Base-by-base conservation (phyloP, 2,329 filamentous ascomycete genomes). In the Zymoseptoria passerinii region DNA sequence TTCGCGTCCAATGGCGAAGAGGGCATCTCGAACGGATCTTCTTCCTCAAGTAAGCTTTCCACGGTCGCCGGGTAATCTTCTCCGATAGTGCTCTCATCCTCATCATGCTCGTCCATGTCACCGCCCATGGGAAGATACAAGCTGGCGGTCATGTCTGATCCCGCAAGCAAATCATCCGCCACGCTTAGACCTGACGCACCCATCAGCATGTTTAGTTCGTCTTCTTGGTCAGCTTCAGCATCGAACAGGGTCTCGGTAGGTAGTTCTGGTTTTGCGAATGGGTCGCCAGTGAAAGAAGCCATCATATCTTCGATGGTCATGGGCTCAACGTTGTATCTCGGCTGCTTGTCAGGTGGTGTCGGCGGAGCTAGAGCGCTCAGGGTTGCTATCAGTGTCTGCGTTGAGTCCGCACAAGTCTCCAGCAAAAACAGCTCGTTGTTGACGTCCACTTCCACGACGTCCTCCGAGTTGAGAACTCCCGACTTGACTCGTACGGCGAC, bases 361-460 rank as follows among this genome's bases (percentile, higher is more conserved):
- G 94, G 92, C 4, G 92, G 94, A 44, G 86, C 85, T 4, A 99
- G 79, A 0, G 88, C 91, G 67, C 88, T 90, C 16, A 92, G 76
- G 49, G 95, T 81, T 1, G 83, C 81, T 55, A 96, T 87, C 13
- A 99, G 80, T 0, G 94, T 99, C 71, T 96, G 91, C 0, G 91
- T 97, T 1, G 94, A 99, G 73, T 99, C 94, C 28, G 94, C 94
- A 68, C 95, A 99, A 0, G 92, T 95, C 73, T 99, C 94, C 6
- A 99, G 76, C 35, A 99, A 86, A 55, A 99, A 79, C 1, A 99
- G 80, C 63, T 95, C 88, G 68, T 96, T 92, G 61, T 84, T 84
- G 52, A 97, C 77, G 63, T 95, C 89, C 1, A 96, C 80, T 65
- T 94, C 87, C 13, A 96, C 74, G 48, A 84, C 82, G 63, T 86